A percentile compares a stretch with the other conserved stretches of the same genome.
Conservation (phyloP, 352 stramenopile species). For the Globisporangium nodosum region DNA sequence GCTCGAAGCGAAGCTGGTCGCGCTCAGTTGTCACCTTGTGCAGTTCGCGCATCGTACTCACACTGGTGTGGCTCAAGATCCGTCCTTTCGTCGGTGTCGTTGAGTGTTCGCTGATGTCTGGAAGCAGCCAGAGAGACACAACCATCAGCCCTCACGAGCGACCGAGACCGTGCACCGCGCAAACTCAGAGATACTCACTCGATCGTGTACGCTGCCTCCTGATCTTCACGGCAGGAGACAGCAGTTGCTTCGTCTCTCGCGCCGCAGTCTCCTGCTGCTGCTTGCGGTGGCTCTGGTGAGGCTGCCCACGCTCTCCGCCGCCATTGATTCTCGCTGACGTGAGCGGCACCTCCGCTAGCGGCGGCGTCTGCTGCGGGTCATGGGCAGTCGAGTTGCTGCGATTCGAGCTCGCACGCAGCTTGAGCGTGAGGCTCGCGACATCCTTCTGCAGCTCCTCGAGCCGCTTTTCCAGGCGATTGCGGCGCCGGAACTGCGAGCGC, state of each 20-base stretch:
- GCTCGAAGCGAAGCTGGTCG: conserved; percentile 74
- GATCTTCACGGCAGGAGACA: background rate
- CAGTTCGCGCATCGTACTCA: conserved; percentile 44
- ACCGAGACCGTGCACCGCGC: background rate
- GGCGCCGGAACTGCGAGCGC: conserved; percentile 34
- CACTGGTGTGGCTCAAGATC: conserved; percentile 12
- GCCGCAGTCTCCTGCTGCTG: conserved; percentile 2
- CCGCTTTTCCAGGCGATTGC: conserved; percentile 58
- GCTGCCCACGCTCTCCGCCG: background rate
- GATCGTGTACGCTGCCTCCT: conserved; percentile 12
- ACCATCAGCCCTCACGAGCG: background rate
- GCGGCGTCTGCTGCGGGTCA: conserved; percentile 7
- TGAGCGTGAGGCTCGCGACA: conserved; percentile 68
- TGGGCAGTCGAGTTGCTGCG: conserved; percentile 18
- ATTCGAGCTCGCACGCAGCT: conserved; percentile 33
- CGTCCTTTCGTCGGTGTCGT: conserved; percentile 12
- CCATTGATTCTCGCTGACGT: background rate
- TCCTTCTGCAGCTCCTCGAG: conserved; percentile 73
- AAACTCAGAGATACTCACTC: conserved; percentile 5
- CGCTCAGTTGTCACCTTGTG: conserved; percentile 59
- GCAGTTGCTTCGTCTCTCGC: background rate
- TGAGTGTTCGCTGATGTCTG: conserved; percentile 20
- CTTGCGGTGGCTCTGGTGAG: background rate
- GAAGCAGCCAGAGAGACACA: background rate
- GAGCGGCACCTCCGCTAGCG: conserved; percentile 2